Conservation (phyloP, 1,139 yeast genomes). For the Zygosaccharomyces pseudobailii region DNA sequence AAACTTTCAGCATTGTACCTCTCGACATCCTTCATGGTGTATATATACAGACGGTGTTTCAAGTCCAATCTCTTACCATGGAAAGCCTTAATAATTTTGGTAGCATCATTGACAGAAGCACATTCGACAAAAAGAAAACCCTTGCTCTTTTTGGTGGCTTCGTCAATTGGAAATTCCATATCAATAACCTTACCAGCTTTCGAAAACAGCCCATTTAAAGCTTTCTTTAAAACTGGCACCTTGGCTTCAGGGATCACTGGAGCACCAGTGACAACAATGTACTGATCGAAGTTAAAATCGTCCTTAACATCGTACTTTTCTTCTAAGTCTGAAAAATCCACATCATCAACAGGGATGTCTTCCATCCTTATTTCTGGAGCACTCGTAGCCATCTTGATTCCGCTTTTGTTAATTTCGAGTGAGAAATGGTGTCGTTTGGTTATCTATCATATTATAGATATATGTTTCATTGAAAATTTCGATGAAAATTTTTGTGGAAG, state of each 20-base stretch:
- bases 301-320: conserved; percentile 61
- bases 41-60: conserved; percentile 83
- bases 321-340: conserved; percentile 88
- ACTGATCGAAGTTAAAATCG: conserved; percentile 66
- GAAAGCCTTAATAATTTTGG: conserved; percentile 71
- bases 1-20: conserved; percentile 70
- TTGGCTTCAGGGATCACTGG: conserved; percentile 92
- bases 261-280: conserved; percentile 88
- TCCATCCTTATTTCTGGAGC: conserved; percentile 34
- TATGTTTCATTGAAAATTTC: neutral
- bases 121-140: conserved; percentile 89
- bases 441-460: too few relatives aligned
- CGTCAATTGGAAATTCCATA: conserved; percentile 70
- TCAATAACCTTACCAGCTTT: conserved; percentile 50
- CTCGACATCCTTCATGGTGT: conserved; percentile 80
- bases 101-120: conserved; percentile 62
- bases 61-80: conserved; percentile 91
- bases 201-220: conserved; percentile 72
- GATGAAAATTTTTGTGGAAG: neutral
- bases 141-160: conserved; percentile 69
- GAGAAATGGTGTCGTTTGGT: too few relatives aligned
- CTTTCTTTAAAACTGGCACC: conserved; percentile 78
- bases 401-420: neutral
- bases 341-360: conserved; percentile 53
- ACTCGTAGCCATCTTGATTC: conserved; percentile 14